Base-by-base conservation (phyloP, 1,284 basidiomycete genomes). In the Kwoniella shivajii region DNA sequence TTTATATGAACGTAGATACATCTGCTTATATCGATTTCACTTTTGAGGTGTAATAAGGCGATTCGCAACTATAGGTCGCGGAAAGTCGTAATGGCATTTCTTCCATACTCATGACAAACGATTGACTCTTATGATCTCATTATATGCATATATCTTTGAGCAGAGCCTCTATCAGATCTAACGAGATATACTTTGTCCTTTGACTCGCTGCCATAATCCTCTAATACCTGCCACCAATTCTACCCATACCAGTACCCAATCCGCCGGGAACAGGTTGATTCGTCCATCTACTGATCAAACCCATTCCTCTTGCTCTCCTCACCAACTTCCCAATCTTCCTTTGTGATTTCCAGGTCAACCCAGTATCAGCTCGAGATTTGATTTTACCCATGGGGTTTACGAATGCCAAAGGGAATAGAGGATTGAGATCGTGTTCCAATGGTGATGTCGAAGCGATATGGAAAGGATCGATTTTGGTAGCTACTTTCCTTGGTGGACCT, bases 261-360 rank as follows among this genome's bases (percentile, higher is more conserved):
- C 66, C 66, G 2, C 67, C 69, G 3, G 54, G 43, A 5, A 58
- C 44, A 26, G 65, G 57, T 38, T 43, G 27, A 54, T 69, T 67
- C 27, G 53, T 57, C 74, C 74, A 78, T 33, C 60, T 52, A 34
- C 90, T 88, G 60, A 97, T 84, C 58, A 94, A 74, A 44, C 94
- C 94, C 88, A 97, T 94, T 81, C 88, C 89, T 77, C 90, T 90
- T 51, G 95, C 90, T 54, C 95, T 83, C 55, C 90, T 85, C 57
- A 98, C 88, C 36, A 94, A 90, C 79, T 94, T 94, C 44, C 86
- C 89, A 4, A 97, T 71, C 61, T 82, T 82, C 42, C 92, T 82
- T 77, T 98, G 94, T 61, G 81, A 89, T 75, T 86, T 87, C 77
- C 86, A 84, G 4, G 92, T 93, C 48, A 98, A 81, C 0, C 83